Evolutionary conservation across 176 grass and related monocot species (phyloP).

Genomic region (Avena insularis): DNA sequence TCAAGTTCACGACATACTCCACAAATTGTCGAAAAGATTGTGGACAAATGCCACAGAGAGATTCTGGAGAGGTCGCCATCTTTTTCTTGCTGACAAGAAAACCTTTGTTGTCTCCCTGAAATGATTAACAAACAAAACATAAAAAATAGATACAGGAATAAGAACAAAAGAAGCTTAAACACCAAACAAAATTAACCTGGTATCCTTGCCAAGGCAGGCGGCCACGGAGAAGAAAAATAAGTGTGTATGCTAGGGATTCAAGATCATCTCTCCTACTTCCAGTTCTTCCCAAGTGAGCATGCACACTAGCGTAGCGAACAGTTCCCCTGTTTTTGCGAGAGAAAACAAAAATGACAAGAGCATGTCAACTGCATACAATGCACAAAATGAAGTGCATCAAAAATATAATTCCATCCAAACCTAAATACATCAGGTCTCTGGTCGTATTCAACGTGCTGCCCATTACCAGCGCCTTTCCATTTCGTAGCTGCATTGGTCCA

Average conservation of each 20-base stretch:
- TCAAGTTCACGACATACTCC: slow-evolving; percentile 94
- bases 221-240: slow-evolving; percentile 96
- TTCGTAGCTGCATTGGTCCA: slow-evolving; percentile 61
- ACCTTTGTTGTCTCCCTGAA: slow-evolving; percentile 95
- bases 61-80: slow-evolving; percentile 83
- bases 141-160: background rate
- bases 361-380: slow-evolving; percentile 19
- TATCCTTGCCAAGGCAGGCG: slow-evolving; percentile 97
- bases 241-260: slow-evolving; percentile 94
- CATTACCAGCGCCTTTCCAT: slow-evolving; percentile 73
- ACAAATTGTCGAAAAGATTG: slow-evolving; percentile 91
- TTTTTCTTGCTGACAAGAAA: slow-evolving; percentile 99
- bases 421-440: slow-evolving; percentile 83
- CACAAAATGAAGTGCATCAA: slow-evolving; percentile 3
- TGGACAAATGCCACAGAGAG: slow-evolving; percentile 87
- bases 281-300: slow-evolving; percentile 95
- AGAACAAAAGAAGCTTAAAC: slow-evolving; percentile 40
- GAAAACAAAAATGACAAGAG: slow-evolving; percentile 28
- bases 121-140: slow-evolving; percentile 30
- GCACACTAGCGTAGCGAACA: slow-evolving; percentile 90
- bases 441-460: slow-evolving; percentile 65
- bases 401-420: slow-evolving; percentile 43
- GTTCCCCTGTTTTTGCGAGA: slow-evolving; percentile 75
- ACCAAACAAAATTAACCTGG: slow-evolving; percentile 59
- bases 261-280: slow-evolving; percentile 97